Conservation (phyloP, 441 rosid genomes). For the Arabidopsis hybrid region DNA sequence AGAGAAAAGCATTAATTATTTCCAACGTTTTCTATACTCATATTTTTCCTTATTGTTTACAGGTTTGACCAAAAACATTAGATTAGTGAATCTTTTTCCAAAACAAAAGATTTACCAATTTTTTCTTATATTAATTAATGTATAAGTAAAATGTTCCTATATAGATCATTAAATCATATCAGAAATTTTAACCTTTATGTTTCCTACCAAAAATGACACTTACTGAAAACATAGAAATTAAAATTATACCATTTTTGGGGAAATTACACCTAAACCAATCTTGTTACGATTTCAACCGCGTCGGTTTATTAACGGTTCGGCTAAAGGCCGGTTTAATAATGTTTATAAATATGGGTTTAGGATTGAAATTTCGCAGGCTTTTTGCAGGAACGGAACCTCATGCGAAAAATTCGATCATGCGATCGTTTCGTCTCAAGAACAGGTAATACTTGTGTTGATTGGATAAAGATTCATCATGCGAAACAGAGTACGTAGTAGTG, state of each 20-base stretch:
- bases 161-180: not conserved
- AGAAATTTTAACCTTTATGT: not conserved
- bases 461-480: constrained; percentile 40
- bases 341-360: not conserved
- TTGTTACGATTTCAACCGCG: not conserved
- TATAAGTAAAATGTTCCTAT: not conserved
- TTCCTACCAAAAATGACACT: not conserved
- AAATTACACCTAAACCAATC: not conserved
- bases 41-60: not conserved
- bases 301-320: not conserved
- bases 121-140: not conserved
- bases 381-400: not conserved
- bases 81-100: not conserved
- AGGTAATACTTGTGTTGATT: not conserved
- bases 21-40: not conserved
- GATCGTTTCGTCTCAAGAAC: not conserved
- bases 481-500: constrained; percentile 39
- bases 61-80: not conserved
- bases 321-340: not conserved
- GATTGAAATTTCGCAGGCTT: not conserved
- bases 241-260: not conserved
- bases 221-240: not conserved
- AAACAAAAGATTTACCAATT: not conserved
- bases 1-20: constrained; percentile 9
- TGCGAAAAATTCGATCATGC: not conserved